phyloP scores from a whole-genome alignment of 306 rosid species.

The Leucaena leucocephala region DNA sequence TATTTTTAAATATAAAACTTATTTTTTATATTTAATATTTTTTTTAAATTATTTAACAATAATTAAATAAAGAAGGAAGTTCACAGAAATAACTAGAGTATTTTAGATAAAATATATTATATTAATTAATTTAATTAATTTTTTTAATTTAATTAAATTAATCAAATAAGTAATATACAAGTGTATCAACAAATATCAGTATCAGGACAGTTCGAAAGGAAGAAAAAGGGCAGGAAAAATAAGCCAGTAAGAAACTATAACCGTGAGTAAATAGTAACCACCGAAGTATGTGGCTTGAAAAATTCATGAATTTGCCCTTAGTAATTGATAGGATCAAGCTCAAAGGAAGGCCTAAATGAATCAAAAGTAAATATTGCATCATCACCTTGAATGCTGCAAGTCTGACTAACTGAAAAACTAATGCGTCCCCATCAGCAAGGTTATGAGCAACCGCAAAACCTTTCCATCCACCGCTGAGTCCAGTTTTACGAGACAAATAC shows the following conservation, averaged over 20 bases:
- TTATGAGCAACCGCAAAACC: constrained; percentile 81
- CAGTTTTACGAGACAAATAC: constrained; percentile 57
- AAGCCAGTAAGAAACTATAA: neutral
- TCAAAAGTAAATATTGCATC: constrained; percentile 29
- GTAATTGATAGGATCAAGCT: constrained; percentile 12
- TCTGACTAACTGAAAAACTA: constrained; percentile 65
- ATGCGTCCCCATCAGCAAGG: constrained; percentile 80
- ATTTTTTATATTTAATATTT: no score
- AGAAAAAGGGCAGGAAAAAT: no score
- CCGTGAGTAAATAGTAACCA: neutral
- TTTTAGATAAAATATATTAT: no score
- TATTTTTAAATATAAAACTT: no score
- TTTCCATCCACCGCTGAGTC: constrained; percentile 84
- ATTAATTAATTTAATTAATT: no score
- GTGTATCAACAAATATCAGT: no score
- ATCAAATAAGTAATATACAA: no score
- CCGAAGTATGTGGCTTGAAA: neutral
- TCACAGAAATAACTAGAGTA: no score
- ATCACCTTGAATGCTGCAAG: constrained; percentile 70
- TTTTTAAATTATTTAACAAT: no score
- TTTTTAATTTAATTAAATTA: no score
- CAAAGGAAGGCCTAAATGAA: neutral
- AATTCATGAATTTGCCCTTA: constrained; percentile 21
- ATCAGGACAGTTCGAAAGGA: no score
- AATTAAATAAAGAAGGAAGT: no score